Base-by-base conservation (phyloP, 805 yeast species). In the Candida incommunis region DNA sequence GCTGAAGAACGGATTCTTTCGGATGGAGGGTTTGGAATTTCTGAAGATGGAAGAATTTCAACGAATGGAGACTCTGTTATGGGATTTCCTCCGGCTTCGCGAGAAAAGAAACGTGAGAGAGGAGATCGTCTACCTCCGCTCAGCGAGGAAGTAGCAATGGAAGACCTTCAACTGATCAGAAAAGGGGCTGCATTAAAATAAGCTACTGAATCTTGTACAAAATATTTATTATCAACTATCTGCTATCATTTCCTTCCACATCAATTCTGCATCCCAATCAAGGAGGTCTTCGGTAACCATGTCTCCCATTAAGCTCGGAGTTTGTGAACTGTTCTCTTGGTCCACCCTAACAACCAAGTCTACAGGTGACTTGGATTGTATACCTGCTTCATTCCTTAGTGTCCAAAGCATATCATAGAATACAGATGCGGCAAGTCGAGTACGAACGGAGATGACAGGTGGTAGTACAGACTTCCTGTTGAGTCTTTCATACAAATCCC, bases 351-450 rank as follows among this genome's bases (percentile, higher is more conserved):
- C 37, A 9, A 5, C 7, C 37, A 31, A n/a, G 7, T 31, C 37
- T 11, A 31, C 37, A 5, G 66, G 66, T 0, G 66, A 65, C 21
- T 54, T 60, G 5, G 64, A 58, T 24, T 56, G 52, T 82, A 87
- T 82, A 13, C 96, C 96, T 48, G 86, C 84, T 59, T 84, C 82
- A 52, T 85, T 90, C 53, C 95, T 68, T 55, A 92, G 66, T 2
- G 84, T 72, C 76, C 88, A 83, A 43, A 90, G 65, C 54, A 90
- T 80, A 63, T 92, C 98, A 61, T 90, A 92, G 54, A 90, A 86
- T 2, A 88, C 86, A 47, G 92, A 80, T 0, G 95, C 96, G 5
- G 94, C 75, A 94, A 86, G 82, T 53, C 98, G 73, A 3, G 94
- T 80, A 43, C 83, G 70, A 15, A 88, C 80, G 2, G 59, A 72